These are phyloP conservation scores for Malus sieversii DNA, from an alignment of 306 rosid genomes.

Conservation along the genomic window DNA sequence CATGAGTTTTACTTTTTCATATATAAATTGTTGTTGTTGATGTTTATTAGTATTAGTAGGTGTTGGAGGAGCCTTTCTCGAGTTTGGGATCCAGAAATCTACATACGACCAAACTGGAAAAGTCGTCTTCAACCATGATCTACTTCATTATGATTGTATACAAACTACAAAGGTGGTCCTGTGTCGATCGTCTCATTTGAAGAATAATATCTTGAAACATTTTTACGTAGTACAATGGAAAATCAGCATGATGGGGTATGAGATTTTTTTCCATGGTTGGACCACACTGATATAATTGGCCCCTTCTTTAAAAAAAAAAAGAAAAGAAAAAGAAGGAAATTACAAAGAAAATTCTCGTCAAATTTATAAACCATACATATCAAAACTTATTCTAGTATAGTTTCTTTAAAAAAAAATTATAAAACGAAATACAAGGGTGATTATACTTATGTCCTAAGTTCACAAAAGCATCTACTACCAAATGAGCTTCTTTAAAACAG, in stretches of 20 bases:
- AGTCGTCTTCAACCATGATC: not conserved
- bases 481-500: too few relatives aligned
- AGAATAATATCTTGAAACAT: slow-evolving; percentile 2
- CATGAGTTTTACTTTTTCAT: not conserved
- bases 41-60: not conserved
- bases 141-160: not conserved
- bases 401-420: too few relatives aligned
- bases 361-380: too few relatives aligned
- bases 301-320: not conserved
- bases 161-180: slow-evolving; percentile 12
- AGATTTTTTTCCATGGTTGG: slow-evolving; percentile 18
- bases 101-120: not conserved
- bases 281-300: slow-evolving; percentile 27
- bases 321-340: not conserved
- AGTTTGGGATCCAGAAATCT: not conserved
- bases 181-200: not conserved
- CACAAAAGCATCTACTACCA: too few relatives aligned
- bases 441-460: too few relatives aligned
- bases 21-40: too few relatives aligned
- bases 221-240: not conserved
- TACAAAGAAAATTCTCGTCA: too few relatives aligned
- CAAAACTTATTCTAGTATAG: too few relatives aligned
- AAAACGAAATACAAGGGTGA: too few relatives aligned
- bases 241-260: slow-evolving; percentile 10
- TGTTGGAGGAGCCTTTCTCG: not conserved